These are phyloP conservation scores for Corynascus novoguineensis DNA, from an alignment of 495 filamentous ascomycete species.

Conservation along the genomic window DNA sequence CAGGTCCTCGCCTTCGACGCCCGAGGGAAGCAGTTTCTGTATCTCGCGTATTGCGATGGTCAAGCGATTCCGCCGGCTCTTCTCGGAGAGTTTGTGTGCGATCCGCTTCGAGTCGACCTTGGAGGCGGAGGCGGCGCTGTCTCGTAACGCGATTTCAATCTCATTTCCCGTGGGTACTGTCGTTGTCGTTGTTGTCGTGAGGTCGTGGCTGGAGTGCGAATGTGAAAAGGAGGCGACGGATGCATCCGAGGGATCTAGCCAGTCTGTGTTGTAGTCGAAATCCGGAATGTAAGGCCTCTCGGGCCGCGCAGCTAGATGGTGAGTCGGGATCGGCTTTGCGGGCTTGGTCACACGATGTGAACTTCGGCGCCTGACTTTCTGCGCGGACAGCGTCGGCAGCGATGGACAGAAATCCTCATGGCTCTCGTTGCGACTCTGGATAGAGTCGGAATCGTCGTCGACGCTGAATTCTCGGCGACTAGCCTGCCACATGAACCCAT, in stretches of 20 bases:
- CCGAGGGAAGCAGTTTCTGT: constrained; percentile 27
- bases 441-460: constrained; percentile 29
- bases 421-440: constrained; percentile 19
- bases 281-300: neutral
- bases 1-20: neutral
- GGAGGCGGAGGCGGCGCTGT: constrained; percentile 14
- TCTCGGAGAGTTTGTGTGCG: constrained; percentile 34
- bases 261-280: constrained; percentile 9
- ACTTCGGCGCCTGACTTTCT: constrained; percentile 12
- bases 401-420: constrained; percentile 14
- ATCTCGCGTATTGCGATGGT: constrained; percentile 32
- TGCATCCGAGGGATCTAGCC: constrained; percentile 1
- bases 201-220: constrained; percentile 4
- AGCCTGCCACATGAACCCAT: constrained; percentile 14
- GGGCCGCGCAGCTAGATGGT: neutral
- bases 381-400: constrained; percentile 1
- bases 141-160: constrained; percentile 6
- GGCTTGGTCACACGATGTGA: constrained; percentile 14
- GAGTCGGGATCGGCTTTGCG: neutral
- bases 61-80: constrained; percentile 27
- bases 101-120: constrained; percentile 25
- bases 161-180: neutral
- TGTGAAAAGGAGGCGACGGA: neutral
- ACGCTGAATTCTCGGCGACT: neutral
- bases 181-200: neutral